Conservation (phyloP, 345 rosid genomes). For the Eucalyptus dawsonii region DNA sequence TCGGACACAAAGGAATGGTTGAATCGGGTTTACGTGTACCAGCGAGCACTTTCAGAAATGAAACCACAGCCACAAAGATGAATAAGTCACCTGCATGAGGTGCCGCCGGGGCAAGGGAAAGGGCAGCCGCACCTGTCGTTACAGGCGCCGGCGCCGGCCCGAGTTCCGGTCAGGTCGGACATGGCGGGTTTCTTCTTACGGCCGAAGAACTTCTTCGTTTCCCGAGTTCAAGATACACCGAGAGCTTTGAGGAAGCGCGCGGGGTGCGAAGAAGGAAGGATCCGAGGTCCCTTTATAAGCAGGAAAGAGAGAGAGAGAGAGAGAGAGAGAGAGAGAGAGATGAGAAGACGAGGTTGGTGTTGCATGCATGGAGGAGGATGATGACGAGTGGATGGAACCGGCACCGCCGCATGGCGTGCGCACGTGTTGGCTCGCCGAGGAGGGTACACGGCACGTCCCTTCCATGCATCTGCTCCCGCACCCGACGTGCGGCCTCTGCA, state of each 20-base stretch:
- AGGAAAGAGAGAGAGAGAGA: neutral
- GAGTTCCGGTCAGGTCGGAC: conserved; percentile 1
- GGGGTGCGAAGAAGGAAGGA: neutral
- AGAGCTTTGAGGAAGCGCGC: neutral
- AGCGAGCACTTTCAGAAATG: neutral
- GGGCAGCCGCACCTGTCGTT: conserved; percentile 16
- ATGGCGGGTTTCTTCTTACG: neutral
- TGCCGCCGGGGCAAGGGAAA: conserved; percentile 28
- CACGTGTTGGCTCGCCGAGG: neutral
- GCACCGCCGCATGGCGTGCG: neutral
- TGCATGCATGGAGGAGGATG: neutral
- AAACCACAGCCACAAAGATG: neutral
- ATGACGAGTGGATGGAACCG: neutral
- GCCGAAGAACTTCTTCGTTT: neutral
- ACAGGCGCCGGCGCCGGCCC: neutral
- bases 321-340: neutral
- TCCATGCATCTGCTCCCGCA: neutral
- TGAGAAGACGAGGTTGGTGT: neutral
- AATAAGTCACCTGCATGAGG: conserved; percentile 24
- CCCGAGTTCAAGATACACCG: neutral
- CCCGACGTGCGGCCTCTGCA: neutral
- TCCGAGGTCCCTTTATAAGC: neutral
- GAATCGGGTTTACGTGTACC: neutral
- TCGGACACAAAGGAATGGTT: neutral
- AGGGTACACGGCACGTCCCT: neutral